These are phyloP conservation scores for Dipsacomyces acuminosporus DNA, from an alignment of 371 early-diverging fungal species.

Conservation along the genomic window DNA sequence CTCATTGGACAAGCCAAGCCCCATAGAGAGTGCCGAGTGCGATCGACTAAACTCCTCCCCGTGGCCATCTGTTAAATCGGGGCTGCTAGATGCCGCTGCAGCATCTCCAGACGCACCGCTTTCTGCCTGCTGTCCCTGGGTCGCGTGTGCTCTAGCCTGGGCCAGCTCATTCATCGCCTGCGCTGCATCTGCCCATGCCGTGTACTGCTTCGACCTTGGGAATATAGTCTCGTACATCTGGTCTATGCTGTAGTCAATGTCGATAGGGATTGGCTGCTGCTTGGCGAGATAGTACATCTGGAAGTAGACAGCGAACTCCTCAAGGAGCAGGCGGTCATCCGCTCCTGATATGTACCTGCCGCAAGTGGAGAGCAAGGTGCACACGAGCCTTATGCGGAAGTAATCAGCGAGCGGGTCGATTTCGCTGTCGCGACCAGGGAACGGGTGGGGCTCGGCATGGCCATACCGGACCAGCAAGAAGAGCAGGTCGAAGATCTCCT, in stretches of 20 bases:
- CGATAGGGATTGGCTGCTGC: constrained; percentile 69
- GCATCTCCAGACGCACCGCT: neutral
- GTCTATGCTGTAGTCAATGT: constrained; percentile 80
- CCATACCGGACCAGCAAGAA: constrained; percentile 81
- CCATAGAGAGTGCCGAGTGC: neutral
- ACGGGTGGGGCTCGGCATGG: constrained; percentile 58
- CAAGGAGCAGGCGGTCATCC: constrained; percentile 11
- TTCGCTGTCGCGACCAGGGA: constrained; percentile 65
- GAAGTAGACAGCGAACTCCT: constrained; percentile 25
- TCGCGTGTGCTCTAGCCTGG: constrained; percentile 17
- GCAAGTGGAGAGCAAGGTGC: constrained; percentile 84
- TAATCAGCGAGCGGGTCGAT: constrained; percentile 85
- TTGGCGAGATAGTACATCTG: constrained; percentile 84
- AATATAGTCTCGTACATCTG: constrained; percentile 72
- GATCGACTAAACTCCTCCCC: neutral
- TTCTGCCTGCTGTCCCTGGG: neutral
- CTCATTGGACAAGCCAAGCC: neutral
- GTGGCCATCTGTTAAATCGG: constrained; percentile 10
- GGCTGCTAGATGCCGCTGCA: neutral
- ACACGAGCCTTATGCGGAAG: constrained; percentile 87
- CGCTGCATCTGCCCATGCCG: constrained; percentile 76
- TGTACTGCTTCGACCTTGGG: constrained; percentile 56
- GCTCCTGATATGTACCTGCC: constrained; percentile 49
- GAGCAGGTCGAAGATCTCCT: constrained; percentile 76
- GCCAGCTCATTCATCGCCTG: constrained; percentile 59